A percentile compares a stretch with the other conserved stretches of the same genome.
These are phyloP conservation scores for Nephelium lappaceum DNA, from an alignment of 345 rosid genomes.

Conservation along the genomic window DNA sequence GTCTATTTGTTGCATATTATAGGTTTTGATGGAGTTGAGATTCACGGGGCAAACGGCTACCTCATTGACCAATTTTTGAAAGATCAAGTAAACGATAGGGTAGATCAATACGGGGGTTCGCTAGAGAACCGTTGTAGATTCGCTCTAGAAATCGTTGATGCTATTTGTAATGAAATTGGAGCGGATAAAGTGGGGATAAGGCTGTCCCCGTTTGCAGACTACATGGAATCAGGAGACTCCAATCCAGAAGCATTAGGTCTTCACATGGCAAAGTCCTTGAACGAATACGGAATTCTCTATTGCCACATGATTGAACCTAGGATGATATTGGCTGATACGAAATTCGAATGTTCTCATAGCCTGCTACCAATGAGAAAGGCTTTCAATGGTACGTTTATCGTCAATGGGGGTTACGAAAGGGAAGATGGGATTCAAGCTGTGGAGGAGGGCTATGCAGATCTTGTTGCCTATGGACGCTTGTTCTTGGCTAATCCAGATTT, in stretches of 20 bases:
- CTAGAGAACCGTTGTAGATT: constrained; percentile 72
- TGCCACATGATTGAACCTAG: constrained; percentile 73
- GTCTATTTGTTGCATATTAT: neutral
- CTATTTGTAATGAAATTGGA: constrained; percentile 65
- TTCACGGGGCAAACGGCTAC: constrained; percentile 79
- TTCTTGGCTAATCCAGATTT: constrained; percentile 78
- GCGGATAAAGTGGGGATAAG: constrained; percentile 68
- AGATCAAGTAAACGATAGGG: constrained; percentile 68
- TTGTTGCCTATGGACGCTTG: constrained; percentile 59
- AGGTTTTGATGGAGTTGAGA: constrained; percentile 87
- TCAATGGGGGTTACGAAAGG: constrained; percentile 55
- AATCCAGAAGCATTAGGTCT: constrained; percentile 63
- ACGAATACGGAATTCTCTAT: constrained; percentile 51
- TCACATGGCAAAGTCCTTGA: constrained; percentile 60
- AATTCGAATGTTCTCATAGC: constrained; percentile 25
- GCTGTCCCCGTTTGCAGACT: constrained; percentile 61
- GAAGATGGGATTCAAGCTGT: constrained; percentile 58
- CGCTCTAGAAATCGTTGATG: constrained; percentile 63
- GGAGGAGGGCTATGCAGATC: constrained; percentile 47
- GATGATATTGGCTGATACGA: constrained; percentile 36
- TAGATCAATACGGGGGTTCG: constrained; percentile 72
- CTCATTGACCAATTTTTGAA: constrained; percentile 76
- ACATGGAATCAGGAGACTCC: constrained; percentile 55
- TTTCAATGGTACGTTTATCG: constrained; percentile 66
- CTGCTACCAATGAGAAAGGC: constrained; percentile 62